Conservation (phyloP, 768 basidiomycete genomes). For the Podaxis sp. region DNA sequence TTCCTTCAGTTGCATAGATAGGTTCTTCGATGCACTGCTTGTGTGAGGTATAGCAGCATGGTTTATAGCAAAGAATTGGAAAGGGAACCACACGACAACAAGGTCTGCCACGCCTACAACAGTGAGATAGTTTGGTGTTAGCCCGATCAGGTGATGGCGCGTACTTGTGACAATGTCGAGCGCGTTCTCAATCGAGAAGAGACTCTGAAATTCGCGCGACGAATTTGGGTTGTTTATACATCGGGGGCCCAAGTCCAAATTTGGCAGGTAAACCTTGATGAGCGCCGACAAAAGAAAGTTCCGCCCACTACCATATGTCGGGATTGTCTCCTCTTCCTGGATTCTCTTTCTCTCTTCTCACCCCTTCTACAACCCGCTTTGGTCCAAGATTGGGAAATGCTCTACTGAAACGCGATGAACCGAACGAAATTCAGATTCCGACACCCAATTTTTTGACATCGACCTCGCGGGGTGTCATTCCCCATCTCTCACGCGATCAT, state of each 20-base stretch:
- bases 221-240: too few relatives aligned
- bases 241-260: neutral
- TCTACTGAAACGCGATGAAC: slow-evolving; percentile 21
- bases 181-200: too few relatives aligned
- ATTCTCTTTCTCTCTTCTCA: slow-evolving; percentile 16
- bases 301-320: slow-evolving; percentile 3
- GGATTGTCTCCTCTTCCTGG: neutral
- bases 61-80: too few relatives aligned
- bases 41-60: too few relatives aligned
- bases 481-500: slow-evolving; percentile 72
- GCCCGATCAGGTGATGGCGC: too few relatives aligned
- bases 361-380: slow-evolving; percentile 19
- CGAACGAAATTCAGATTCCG: slow-evolving; percentile 33
- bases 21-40: too few relatives aligned
- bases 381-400: slow-evolving; percentile 37
- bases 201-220: too few relatives aligned
- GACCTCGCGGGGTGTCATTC: slow-evolving; percentile 73
- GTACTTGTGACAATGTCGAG: too few relatives aligned
- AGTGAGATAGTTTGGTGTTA: too few relatives aligned
- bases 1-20: neutral
- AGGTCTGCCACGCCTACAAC: too few relatives aligned
- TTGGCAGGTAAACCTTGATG: neutral
- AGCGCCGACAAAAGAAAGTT: neutral
- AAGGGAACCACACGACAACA: too few relatives aligned
- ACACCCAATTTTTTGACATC: slow-evolving; percentile 63